Base-by-base conservation (phyloP, 495 filamentous ascomycete genomes). In the Astrocystis sublimbata region DNA sequence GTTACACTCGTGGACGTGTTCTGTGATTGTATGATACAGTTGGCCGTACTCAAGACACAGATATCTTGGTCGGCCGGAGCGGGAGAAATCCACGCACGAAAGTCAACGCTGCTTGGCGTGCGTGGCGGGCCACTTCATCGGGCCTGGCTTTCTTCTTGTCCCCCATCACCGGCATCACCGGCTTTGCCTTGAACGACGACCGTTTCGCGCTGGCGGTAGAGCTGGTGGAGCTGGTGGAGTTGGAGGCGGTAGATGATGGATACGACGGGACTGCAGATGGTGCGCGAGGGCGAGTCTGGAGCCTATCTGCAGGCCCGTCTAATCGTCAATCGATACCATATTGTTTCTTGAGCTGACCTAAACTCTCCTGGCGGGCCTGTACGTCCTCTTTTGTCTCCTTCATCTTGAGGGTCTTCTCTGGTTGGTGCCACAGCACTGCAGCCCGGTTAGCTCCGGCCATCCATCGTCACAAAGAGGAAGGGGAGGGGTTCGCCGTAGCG, bases 311-410 rank as follows among this genome's bases (percentile, higher is more conserved):
- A 81, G 81, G 77, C 81, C 81, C 82, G 82, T 85, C 83, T 81
- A 79, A 78, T 82, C 81, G 80, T 93, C 88, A 98, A 86, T 97
- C 96, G 84, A 98, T 98, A 71, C 92, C 93, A 78, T 98, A 92
- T 75, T 98, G 91, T 73, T 88, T 87, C 82, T 98, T 98, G 79
- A 97, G 85, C 81, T 90, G 90, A 87, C 97, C 94, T 88, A 98
- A 84, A 81, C 93, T 96, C 73, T 96, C 89, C 79, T 96, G 91
- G 77, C 94, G 90, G 74, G 92, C 89, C 63, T 92, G 90, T 60
- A 98, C 83, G 78, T 98, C 92, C 74, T 94, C 91, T 86, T 93
- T 93, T 77, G 93, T 89, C 74, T 94, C 91, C 86, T 93, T 93
- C 77, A 92, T 89, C 75, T 86, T 88, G 65, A 83, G 80, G 88